Percentiles rank a stretch among this genome's conserved stretches.
Conservation (phyloP, 2,329 filamentous ascomycete species). For the Sclerotinia minor region DNA sequence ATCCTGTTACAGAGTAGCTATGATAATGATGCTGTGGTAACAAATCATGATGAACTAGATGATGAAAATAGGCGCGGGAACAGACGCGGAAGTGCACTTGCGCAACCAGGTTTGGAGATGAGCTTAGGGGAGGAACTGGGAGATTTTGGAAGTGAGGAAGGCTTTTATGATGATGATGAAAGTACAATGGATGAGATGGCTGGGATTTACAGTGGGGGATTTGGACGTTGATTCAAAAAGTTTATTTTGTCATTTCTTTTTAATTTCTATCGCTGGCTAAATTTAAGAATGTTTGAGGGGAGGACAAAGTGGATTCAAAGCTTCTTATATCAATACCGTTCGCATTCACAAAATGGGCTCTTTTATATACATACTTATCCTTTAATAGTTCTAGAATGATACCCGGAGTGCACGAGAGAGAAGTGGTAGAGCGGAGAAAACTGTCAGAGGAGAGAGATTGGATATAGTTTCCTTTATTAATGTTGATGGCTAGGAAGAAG, state of each 20-base stretch:
- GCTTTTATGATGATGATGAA: constrained; percentile 43
- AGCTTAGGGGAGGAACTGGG: constrained; percentile 20
- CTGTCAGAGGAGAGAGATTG: neutral
- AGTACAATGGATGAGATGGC: constrained; percentile 31
- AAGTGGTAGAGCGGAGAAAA: neutral
- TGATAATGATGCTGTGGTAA: constrained; percentile 59
- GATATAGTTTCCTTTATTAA: constrained; percentile 4
- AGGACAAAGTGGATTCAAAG: neutral
- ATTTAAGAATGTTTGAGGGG: neutral
- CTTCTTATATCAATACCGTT: constrained; percentile 1
- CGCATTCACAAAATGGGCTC: neutral
- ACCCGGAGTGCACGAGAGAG: constrained; percentile 8
- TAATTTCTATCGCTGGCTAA: constrained; percentile 1
- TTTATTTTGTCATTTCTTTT: constrained; percentile 12
- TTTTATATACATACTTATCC: constrained; percentile 19
- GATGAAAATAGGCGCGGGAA: constrained; percentile 39
- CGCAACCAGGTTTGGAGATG: constrained; percentile 15
- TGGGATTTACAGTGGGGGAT: constrained; percentile 26
- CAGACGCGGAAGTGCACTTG: constrained; percentile 9
- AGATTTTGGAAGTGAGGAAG: constrained; percentile 37
- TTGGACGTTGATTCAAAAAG: constrained; percentile 6
- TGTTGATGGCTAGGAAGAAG: neutral
- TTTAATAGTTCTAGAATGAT: constrained; percentile 25
- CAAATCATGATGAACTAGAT: constrained; percentile 39
- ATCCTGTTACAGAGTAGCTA: constrained; percentile 61